These are phyloP conservation scores for Schoenoplectus triqueter DNA, from an alignment of 202 grass and related monocot genomes.

Conservation along the genomic window DNA sequence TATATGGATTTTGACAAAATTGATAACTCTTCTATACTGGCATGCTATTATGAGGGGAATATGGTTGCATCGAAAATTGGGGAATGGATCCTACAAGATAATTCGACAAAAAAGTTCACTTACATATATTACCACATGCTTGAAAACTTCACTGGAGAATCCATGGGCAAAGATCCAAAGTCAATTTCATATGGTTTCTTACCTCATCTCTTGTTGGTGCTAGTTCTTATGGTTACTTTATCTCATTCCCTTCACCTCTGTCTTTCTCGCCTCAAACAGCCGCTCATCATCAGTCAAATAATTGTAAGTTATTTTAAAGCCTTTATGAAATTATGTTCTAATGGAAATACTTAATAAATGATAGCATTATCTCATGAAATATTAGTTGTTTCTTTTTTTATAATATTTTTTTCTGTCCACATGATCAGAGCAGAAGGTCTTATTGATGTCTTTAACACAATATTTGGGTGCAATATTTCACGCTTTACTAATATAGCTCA, in stretches of 20 bases:
- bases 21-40: not conserved
- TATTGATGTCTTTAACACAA: not conserved
- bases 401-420: not conserved
- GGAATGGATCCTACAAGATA: not conserved
- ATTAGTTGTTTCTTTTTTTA: not conserved
- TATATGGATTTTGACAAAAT: not conserved
- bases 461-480: not conserved
- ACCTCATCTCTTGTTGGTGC: constrained; percentile 9
- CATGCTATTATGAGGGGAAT: not conserved
- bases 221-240: constrained; percentile 9
- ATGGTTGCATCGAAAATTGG: not conserved
- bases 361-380: not conserved
- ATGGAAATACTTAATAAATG: not conserved
- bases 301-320: constrained; percentile 13
- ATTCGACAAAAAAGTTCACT: not conserved
- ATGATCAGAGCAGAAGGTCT: not conserved
- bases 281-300: constrained; percentile 36
- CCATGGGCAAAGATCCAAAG: not conserved
- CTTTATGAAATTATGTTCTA: not conserved
- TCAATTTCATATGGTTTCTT: not conserved
- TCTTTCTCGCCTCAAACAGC: constrained; percentile 32
- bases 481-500: not conserved
- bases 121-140: not conserved
- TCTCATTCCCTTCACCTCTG: constrained; percentile 33
- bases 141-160: not conserved